Base-by-base conservation (phyloP, 371 early-diverging fungal species). In the Sporodiniella umbellata region DNA sequence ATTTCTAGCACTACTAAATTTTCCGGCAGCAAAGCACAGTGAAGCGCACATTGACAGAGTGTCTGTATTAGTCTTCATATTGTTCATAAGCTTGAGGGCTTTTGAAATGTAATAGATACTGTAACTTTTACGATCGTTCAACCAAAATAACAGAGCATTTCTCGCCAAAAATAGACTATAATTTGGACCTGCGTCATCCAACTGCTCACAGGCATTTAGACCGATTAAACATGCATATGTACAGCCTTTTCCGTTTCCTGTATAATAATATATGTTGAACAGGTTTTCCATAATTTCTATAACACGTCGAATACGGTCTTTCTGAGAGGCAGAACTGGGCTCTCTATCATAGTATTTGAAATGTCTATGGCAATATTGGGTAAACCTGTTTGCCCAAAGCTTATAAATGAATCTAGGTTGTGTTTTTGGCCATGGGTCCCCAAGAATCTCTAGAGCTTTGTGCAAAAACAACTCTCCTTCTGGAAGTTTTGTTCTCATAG, bases 251-350 rank as follows among this genome's bases (percentile, higher is more conserved):
- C 76, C 49, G 33, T 70, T 48, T 42, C 73, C 69, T 23, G 70
- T 45, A 56, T 76, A 78, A 48, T 74, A 79, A 40, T 76, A 80
- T 10, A 80, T 75, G 45, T 76, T 78, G 26, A 75, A 78, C 0
- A 83, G 53, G 22, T 76, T 75, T 4, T 60, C 64, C 62, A 83
- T 70, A 12, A 79, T 78, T 3, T 76, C 71, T 5, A 72, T 60
- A 2, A 78, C 49, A 10, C 79, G 69, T 14, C 45, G 43, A 0
- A 61, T 54, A 17, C 64, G 55, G 23, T 72, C 71, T 26, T 53
- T 58, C 40, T 64, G 57, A 4, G 53, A 48, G 14, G 48, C 12
- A 3, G 48, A 22, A 8, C 7, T 45, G 18, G 42, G 48, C 11
- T 33, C 28, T 15, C 19, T 39, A 12, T 19, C 8, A 24, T 14